Conservation (phyloP, 2,329 filamentous ascomycete genomes). For the Fusarium caatingaense region DNA sequence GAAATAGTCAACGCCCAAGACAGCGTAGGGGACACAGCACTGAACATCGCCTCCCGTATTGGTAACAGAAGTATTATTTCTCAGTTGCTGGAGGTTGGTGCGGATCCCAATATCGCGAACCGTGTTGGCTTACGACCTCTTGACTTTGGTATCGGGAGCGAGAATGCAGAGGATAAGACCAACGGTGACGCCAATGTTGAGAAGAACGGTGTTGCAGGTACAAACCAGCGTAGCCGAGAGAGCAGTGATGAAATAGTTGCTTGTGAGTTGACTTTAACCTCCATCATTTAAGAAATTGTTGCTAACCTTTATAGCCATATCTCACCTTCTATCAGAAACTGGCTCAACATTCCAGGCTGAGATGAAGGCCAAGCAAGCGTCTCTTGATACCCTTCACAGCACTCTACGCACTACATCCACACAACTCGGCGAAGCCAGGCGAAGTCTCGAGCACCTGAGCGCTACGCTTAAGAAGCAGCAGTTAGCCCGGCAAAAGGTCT, state of each 20-base stretch:
- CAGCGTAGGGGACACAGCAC: slow-evolving; percentile 91
- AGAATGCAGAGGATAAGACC: slow-evolving; percentile 60
- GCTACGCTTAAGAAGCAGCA: slow-evolving; percentile 72
- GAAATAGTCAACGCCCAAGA: slow-evolving; percentile 98
- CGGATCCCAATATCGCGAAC: slow-evolving; percentile 92
- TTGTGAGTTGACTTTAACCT: slow-evolving; percentile 65
- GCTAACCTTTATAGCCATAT: slow-evolving; percentile 69
- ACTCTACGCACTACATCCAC: slow-evolving; percentile 84
- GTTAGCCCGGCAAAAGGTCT: slow-evolving; percentile 76
- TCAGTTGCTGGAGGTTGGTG: slow-evolving; percentile 94
- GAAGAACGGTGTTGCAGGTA: slow-evolving; percentile 58
- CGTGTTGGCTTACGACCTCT: slow-evolving; percentile 86
- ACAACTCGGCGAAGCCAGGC: slow-evolving; percentile 80
- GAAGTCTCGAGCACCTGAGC: slow-evolving; percentile 77
- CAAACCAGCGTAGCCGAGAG: slow-evolving; percentile 71
- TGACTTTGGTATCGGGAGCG: slow-evolving; percentile 92
- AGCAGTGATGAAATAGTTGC: slow-evolving; percentile 83
- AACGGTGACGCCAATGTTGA: slow-evolving; percentile 59
- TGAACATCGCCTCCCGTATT: slow-evolving; percentile 93
- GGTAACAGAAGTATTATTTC: slow-evolving; percentile 95
- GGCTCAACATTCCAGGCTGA: slow-evolving; percentile 83
- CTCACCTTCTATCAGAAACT: slow-evolving; percentile 82
- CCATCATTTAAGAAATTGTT: not conserved
- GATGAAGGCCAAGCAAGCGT: slow-evolving; percentile 83
- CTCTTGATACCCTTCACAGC: slow-evolving; percentile 83